Percentiles rank a stretch among this genome's conserved stretches.
Conservation (phyloP, 1,284 basidiomycete species). For the Pulveroboletus sp. region DNA sequence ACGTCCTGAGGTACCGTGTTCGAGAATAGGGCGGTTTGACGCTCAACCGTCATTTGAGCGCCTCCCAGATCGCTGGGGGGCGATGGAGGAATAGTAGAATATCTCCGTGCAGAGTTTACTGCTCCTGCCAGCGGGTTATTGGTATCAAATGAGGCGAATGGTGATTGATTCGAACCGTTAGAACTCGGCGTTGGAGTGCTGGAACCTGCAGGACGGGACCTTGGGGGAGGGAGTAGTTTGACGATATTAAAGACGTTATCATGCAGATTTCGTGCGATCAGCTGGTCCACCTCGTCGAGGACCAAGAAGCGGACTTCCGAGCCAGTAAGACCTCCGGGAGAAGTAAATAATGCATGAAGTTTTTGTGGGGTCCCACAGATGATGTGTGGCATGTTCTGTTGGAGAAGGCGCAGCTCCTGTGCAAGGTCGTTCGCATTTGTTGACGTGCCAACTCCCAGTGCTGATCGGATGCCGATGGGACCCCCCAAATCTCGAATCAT, state of each 20-base stretch:
- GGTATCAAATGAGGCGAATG: constrained; percentile 57
- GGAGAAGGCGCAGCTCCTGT: constrained; percentile 80
- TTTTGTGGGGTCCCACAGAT: constrained; percentile 97
- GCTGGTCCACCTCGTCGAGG: constrained; percentile 95
- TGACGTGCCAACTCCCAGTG: constrained; percentile 78
- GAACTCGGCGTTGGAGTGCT: constrained; percentile 43
- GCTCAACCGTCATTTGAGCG: constrained; percentile 56
- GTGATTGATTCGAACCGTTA: constrained; percentile 39
- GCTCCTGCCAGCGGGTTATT: constrained; percentile 47
- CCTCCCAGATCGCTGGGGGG: constrained; percentile 40
- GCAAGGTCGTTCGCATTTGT: constrained; percentile 65
- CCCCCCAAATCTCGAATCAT: constrained; percentile 95
- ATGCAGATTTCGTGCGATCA: constrained; percentile 95
- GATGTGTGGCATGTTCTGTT: constrained; percentile 91
- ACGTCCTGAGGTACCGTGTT: constrained; percentile 95
- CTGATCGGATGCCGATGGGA: constrained; percentile 86
- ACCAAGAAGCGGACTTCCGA: constrained; percentile 90
- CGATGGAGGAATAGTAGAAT: constrained; percentile 56
- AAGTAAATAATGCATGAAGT: constrained; percentile 89
- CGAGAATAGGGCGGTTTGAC: constrained; percentile 96
- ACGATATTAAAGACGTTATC: constrained; percentile 94
- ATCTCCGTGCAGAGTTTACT: constrained; percentile 54
- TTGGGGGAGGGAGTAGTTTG: constrained; percentile 83
- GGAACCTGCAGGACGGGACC: constrained; percentile 60
- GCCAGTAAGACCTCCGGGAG: constrained; percentile 71